phyloP scores from a whole-genome alignment of 305 asterid species.

The Rubia balearica region DNA sequence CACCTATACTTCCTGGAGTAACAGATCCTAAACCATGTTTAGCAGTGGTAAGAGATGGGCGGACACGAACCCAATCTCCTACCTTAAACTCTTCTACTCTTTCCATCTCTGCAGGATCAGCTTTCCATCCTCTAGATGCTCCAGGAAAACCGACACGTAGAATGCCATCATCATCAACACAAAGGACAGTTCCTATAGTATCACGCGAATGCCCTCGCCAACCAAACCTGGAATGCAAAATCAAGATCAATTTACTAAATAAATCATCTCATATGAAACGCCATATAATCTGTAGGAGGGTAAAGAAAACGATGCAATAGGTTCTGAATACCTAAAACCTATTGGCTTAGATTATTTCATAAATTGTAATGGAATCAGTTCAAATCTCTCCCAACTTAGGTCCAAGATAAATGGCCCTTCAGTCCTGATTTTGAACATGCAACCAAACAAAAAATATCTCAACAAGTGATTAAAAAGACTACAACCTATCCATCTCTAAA shows the following conservation, averaged over 20 bases:
- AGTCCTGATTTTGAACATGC: neutral
- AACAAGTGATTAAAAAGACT: neutral
- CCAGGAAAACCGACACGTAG: conserved; percentile 98
- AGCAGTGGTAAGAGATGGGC: conserved; percentile 89
- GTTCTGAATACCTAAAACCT: neutral
- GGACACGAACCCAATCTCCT: conserved; percentile 98
- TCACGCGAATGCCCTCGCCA: conserved; percentile 93
- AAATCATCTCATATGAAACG: neutral
- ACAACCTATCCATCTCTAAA: neutral
- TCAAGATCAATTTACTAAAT: neutral
- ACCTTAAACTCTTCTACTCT: conserved; percentile 95
- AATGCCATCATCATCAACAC: conserved; percentile 97
- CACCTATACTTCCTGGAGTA: conserved; percentile 91
- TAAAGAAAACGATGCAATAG: neutral
- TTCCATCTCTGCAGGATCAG: conserved; percentile 98
- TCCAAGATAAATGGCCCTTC: neutral
- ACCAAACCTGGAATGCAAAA: conserved; percentile 58
- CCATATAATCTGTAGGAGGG: neutral
- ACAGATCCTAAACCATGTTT: conserved; percentile 93
- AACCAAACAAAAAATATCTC: neutral
- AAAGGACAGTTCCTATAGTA: conserved; percentile 88
- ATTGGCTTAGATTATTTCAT: neutral
- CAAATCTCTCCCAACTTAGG: conserved; percentile 1
- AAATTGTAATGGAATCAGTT: neutral
- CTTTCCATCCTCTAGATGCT: conserved; percentile 99